phyloP scores from a whole-genome alignment of 1,284 basidiomycete genomes.

The Fomitopsis pinicola region DNA sequence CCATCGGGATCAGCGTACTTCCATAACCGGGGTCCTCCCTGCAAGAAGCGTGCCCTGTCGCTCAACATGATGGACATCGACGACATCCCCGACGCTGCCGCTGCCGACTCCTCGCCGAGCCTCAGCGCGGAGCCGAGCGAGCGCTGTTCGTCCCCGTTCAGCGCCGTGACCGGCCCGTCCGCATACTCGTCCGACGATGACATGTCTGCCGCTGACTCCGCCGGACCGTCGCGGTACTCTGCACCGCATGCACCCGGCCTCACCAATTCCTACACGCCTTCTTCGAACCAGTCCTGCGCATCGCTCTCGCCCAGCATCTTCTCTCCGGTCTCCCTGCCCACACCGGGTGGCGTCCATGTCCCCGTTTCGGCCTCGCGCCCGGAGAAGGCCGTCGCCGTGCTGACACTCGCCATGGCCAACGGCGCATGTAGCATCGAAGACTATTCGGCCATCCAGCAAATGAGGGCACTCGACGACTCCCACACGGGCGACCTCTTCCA shows the following conservation, averaged over 20 bases:
- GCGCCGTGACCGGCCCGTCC: conserved; percentile 23
- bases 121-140: conserved; percentile 16
- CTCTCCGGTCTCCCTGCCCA: conserved; percentile 8
- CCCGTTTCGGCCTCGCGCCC: conserved; percentile 31
- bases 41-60: conserved; percentile 40
- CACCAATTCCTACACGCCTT: conserved; percentile 26
- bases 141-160: conserved; percentile 28
- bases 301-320: conserved; percentile 20
- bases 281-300: conserved; percentile 30
- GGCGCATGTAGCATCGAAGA: conserved; percentile 67
- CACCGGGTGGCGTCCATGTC: conserved; percentile 5
- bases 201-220: conserved; percentile 14
- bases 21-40: conserved; percentile 16
- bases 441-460: conserved; percentile 48
- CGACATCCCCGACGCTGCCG: conserved; percentile 19
- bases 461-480: conserved; percentile 40
- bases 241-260: conserved; percentile 19
- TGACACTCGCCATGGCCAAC: conserved; percentile 61
- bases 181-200: conserved; percentile 25
- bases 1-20: conserved; percentile 17
- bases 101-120: conserved; percentile 6
- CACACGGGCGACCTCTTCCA: conserved; percentile 66
- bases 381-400: conserved; percentile 59
- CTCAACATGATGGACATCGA: conserved; percentile 37
- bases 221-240: conserved; percentile 10